Percentiles rank a stretch among this genome's conserved stretches.
Evolutionary conservation across 805 yeast species (phyloP).

Genomic region (Monosporozyma aerobia): DNA sequence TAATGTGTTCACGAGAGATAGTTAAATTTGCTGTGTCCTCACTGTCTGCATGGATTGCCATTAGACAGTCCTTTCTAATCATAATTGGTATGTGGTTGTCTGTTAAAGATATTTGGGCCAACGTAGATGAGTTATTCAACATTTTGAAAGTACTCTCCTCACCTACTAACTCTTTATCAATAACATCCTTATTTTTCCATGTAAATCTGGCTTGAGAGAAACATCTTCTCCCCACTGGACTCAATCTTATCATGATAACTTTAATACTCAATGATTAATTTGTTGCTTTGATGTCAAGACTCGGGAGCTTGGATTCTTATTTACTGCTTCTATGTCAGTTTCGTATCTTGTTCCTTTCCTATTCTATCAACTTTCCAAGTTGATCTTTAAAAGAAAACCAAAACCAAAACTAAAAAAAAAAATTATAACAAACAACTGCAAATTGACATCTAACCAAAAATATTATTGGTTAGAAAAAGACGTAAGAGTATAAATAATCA

Average conservation of each 20-base stretch:
- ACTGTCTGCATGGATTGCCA: conserved; percentile 14
- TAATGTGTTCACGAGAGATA: conserved; percentile 15
- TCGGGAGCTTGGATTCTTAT: not conserved
- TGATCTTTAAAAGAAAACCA: not conserved
- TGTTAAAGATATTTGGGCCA: conserved; percentile 4
- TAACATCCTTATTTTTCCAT: not conserved
- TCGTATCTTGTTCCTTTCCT: not conserved
- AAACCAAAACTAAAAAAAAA: not conserved
- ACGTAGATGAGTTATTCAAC: conserved; percentile 7
- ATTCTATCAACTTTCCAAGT: not conserved
- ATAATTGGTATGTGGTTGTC: conserved; percentile 9
- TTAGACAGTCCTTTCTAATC: conserved; percentile 22
- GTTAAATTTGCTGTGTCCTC: not conserved
- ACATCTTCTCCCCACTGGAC: not conserved
- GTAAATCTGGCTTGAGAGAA: not conserved
- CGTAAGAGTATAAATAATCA: not conserved
- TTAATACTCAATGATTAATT: not conserved
- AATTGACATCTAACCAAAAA: not conserved
- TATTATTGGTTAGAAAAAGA: not conserved
- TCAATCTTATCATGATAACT: not conserved
- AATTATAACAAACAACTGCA: not conserved
- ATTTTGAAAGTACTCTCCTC: conserved; percentile 1
- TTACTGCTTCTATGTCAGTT: not conserved
- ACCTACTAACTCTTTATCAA: not conserved
- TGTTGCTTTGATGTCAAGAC: not conserved